Evolutionary conservation across 306 rosid species (phyloP).

Genomic region (Cicer cuneatum): DNA sequence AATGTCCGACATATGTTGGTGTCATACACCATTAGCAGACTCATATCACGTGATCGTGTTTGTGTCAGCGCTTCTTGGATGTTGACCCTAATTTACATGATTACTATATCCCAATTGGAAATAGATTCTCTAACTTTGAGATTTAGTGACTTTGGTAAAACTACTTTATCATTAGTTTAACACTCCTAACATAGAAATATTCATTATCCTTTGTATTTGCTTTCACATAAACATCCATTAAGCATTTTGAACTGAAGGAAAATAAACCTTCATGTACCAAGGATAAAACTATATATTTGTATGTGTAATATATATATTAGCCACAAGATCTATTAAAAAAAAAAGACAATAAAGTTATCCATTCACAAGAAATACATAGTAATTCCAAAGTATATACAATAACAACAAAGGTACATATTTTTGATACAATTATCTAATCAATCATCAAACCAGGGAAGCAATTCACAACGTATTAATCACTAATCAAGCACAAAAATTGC

Average conservation of each 20-base stretch:
- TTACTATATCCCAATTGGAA: background rate
- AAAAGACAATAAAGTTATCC: background rate
- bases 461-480: background rate
- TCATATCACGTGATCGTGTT: no score
- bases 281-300: background rate
- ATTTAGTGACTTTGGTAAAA: background rate
- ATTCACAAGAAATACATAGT: constrained; percentile 5
- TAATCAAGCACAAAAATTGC: background rate
- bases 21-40: no score
- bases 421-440: background rate
- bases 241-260: constrained; percentile 8
- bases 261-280: background rate
- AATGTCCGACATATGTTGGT: no score
- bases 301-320: background rate
- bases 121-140: no score
- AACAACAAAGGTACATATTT: background rate
- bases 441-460: background rate
- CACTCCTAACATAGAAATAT: background rate
- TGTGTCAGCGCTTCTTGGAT: background rate
- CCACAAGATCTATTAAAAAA: background rate
- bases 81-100: constrained; percentile 11
- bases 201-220: constrained; percentile 1
- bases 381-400: background rate
- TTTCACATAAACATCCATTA: constrained; percentile 5
- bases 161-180: background rate